Conservation (phyloP, 176 grass and related monocot genomes). For the Microstegium vimineum region DNA sequence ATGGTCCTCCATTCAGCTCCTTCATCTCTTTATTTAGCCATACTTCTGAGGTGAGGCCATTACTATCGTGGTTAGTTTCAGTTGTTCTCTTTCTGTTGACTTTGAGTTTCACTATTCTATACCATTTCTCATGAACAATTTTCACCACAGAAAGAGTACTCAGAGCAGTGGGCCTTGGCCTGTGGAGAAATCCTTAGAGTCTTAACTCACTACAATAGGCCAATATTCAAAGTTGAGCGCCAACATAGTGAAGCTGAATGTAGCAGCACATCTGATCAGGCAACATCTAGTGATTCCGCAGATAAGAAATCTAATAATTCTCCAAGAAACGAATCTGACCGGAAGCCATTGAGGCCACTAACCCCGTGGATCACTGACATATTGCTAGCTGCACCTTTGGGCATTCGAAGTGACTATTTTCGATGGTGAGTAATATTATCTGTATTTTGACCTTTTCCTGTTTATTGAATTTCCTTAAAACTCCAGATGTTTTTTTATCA, state of each 20-base stretch:
- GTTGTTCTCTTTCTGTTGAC: neutral
- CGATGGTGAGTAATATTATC: conserved; percentile 64
- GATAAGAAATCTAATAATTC: conserved; percentile 48
- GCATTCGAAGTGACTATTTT: conserved; percentile 99
- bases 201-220: conserved; percentile 96
- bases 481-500: neutral
- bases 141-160: conserved; percentile 80
- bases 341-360: conserved; percentile 80
- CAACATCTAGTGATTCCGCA: conserved; percentile 56
- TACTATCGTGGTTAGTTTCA: conserved; percentile 6
- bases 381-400: conserved; percentile 89
- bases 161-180: conserved; percentile 96
- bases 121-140: conserved; percentile 8
- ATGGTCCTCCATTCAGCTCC: conserved; percentile 76
- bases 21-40: conserved; percentile 97
- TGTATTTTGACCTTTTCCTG: neutral
- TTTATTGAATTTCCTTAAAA: conserved; percentile 4
- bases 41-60: conserved; percentile 70
- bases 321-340: conserved; percentile 63
- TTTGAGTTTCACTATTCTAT: conserved; percentile 14
- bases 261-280: conserved; percentile 45
- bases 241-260: conserved; percentile 56
- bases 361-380: conserved; percentile 98
- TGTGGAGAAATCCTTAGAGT: conserved; percentile 98
- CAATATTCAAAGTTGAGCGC: conserved; percentile 78